Base-by-base conservation (phyloP, 1,139 yeast species). In the Wickerhamomyces sp. region DNA sequence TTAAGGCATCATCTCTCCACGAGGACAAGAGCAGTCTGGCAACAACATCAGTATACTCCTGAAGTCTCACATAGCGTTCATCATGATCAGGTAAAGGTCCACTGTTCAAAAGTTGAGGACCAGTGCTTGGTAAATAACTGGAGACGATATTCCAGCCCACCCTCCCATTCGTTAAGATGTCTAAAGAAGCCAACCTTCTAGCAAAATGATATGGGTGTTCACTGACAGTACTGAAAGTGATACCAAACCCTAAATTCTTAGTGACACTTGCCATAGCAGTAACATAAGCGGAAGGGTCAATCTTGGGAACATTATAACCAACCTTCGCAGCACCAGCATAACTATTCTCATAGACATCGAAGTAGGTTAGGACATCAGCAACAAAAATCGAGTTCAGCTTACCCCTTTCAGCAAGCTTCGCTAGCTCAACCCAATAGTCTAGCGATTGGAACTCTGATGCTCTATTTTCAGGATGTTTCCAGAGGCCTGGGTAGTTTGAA, bases 1-100 rank as follows among this genome's bases (percentile, higher is more conserved):
- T 64, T 33, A 68, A 61, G 16, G 72, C 73, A 43, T 68, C 74
- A 44, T 70, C 75, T 45, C 68, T 63, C 74, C 74, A 68, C 1
- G 74, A 67, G 8, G 72, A 64, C 22, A 67, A 47, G 28, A 68
- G 56, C 26, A 70, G 49, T 40, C 67, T 65, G 43, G 65, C 65
- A 9, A 68, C 60, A 7, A 68, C 74, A 40, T 66, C 67, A 3
- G 74, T 68, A 43, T 66, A 62, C 22, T 53, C 64, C 43, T 70
- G 68, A 43, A 74, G 58, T 38, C 43, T 70, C 68, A 42, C 74
- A 59, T 38, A 63, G 62, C 31, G 63, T 65, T 48, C 29, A 27
- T 27, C 29, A 13, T 67, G 70, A 2, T 60, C 62, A 17, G 70
- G 71, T 28, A 68, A 51, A 5, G 49, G 41, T 33, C 59, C 60